Conservation (phyloP, 2,329 filamentous ascomycete species). For the Penicillium fuscoglaucum region DNA sequence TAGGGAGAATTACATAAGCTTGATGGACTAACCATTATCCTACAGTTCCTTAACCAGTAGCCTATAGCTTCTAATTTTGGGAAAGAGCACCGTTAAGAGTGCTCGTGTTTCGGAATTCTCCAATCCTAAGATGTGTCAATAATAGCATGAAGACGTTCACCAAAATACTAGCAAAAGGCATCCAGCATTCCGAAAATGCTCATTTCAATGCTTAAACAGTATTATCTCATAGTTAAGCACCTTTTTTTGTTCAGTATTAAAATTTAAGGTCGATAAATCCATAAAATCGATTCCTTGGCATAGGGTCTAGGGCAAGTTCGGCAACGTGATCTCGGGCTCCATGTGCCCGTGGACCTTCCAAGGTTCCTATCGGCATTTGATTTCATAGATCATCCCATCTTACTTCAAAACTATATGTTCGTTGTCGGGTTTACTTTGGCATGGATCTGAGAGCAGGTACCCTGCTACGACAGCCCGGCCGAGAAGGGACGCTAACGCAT, state of each 20-base stretch:
- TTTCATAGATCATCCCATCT: neutral
- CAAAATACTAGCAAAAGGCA: neutral
- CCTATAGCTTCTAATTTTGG: conserved; percentile 3
- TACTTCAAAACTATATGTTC: neutral
- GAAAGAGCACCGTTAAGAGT: neutral
- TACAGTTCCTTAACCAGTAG: conserved; percentile 8
- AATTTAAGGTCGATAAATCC: neutral
- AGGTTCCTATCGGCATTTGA: too few species aligned
- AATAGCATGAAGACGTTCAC: neutral
- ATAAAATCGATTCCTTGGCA: neutral
- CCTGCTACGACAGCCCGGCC: too few species aligned
- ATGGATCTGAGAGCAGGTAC: neutral
- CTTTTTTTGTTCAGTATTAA: neutral
- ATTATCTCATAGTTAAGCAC: neutral
- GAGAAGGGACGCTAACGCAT: too few species aligned
- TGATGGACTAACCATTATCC: conserved; percentile 12
- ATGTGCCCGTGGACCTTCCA: too few species aligned
- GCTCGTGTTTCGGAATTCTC: neutral
- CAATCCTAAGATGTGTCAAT: too few species aligned
- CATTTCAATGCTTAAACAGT: neutral
- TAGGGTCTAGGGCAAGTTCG: conserved; percentile 5
- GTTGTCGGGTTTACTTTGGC: neutral
- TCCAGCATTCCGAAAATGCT: neutral
- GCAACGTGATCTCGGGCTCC: neutral
- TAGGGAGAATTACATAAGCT: conserved; percentile 9